These are phyloP conservation scores for Podila epigama DNA, from an alignment of 192 early-diverging fungal species.

Conservation along the genomic window DNA sequence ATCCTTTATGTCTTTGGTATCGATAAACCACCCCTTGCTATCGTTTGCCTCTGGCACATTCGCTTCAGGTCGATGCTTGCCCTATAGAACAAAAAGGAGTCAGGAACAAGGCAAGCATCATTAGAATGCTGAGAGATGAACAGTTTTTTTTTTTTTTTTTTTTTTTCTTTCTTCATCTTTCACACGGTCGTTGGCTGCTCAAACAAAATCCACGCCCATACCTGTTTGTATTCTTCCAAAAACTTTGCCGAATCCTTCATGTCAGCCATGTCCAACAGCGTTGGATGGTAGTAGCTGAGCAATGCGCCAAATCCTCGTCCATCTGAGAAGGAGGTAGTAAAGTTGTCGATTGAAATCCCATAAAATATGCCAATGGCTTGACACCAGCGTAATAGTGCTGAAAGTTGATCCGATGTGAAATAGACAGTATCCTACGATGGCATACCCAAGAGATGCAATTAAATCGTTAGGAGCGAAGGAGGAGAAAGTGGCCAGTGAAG, in stretches of 20 bases:
- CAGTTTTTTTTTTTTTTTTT: too few species aligned
- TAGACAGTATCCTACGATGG: slow-evolving; percentile 45
- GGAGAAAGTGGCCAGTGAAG: too few species aligned
- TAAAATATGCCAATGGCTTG: slow-evolving; percentile 49
- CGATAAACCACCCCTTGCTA: slow-evolving; percentile 45
- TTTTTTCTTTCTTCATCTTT: too few species aligned
- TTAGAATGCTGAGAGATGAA: too few species aligned
- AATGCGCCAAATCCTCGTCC: slow-evolving; percentile 46
- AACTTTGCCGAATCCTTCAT: slow-evolving; percentile 50
- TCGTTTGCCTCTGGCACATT: slow-evolving; percentile 11
- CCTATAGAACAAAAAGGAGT: slow-evolving; percentile 12
- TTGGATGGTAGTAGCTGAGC: slow-evolving; percentile 50
- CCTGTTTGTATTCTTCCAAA: slow-evolving; percentile 40
- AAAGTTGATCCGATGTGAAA: slow-evolving; percentile 47
- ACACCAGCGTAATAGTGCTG: slow-evolving; percentile 47
- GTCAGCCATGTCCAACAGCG: slow-evolving; percentile 30
- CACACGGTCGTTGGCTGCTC: too few species aligned
- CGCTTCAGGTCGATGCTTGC: slow-evolving; percentile 26
- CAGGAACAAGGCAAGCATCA: too few species aligned
- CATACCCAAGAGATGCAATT: too few species aligned
- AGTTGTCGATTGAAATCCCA: slow-evolving; percentile 39
- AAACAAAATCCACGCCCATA: neutral
- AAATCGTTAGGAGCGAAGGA: too few species aligned
- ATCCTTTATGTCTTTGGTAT: slow-evolving; percentile 32
- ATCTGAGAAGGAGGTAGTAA: slow-evolving; percentile 50